Evolutionary conservation across 495 filamentous ascomycete species (phyloP).

Genomic region (Penicillium paradoxum): DNA sequence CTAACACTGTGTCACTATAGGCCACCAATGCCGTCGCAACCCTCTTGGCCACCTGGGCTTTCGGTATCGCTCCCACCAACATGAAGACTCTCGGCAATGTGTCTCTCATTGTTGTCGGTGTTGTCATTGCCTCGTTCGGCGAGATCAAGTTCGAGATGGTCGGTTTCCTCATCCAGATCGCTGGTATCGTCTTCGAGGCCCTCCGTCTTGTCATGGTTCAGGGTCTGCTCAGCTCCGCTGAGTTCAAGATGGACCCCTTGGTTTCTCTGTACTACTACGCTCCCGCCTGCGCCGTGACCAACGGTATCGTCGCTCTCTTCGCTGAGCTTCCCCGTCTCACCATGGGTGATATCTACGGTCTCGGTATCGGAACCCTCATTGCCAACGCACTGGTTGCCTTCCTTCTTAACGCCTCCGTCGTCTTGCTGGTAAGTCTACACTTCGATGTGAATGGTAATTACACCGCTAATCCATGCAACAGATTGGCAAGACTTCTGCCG

Average conservation of each 20-base stretch:
- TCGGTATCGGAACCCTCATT: constrained; percentile 68
- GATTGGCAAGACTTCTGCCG: constrained; percentile 93
- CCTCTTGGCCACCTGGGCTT: constrained; percentile 71
- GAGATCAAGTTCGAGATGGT: constrained; percentile 82
- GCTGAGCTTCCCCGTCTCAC: constrained; percentile 66
- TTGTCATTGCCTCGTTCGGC: constrained; percentile 78
- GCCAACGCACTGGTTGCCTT: constrained; percentile 77
- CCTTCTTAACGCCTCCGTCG: constrained; percentile 79
- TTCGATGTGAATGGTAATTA: background rate
- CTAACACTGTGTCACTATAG: constrained; percentile 33
- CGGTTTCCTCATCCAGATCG: constrained; percentile 76
- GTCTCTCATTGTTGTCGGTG: constrained; percentile 77
- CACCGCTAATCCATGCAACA: constrained; percentile 37
- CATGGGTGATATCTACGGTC: constrained; percentile 62
- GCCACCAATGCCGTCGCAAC: constrained; percentile 87
- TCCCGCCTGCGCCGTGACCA: constrained; percentile 80
- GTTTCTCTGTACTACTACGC: constrained; percentile 94
- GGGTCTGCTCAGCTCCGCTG: constrained; percentile 71
- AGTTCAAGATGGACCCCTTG: constrained; percentile 93
- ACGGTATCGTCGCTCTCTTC: constrained; percentile 65
- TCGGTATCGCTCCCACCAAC: constrained; percentile 65
- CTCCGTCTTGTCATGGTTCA: constrained; percentile 85
- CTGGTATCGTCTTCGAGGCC: constrained; percentile 78
- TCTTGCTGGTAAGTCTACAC: constrained; percentile 65
- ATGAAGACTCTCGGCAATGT: constrained; percentile 75